Percentiles rank a stretch among this genome's conserved stretches.
phyloP scores from a whole-genome alignment of 371 early-diverging fungal genomes.

The Synchytrium microbalum region DNA sequence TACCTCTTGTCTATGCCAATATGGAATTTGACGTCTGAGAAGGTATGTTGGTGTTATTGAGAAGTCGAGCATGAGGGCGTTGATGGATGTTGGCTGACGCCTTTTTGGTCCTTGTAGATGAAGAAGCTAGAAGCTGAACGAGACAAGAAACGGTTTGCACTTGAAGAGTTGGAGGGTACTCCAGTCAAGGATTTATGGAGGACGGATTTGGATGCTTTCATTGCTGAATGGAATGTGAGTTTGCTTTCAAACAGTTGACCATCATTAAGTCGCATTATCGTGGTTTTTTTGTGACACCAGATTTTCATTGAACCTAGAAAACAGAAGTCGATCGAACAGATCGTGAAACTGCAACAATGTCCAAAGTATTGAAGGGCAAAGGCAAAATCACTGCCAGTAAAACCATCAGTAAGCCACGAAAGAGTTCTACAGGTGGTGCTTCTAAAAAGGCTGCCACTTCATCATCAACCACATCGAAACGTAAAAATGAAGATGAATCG shows the following conservation, averaged over 20 bases:
- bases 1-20: slow-evolving; percentile 95
- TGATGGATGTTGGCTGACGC: background rate
- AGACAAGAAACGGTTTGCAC: slow-evolving; percentile 58
- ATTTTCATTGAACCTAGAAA: no score
- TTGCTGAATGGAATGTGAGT: slow-evolving; percentile 62
- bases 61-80: no score
- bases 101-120: slow-evolving; percentile 33
- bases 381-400: no score
- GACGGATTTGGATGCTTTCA: slow-evolving; percentile 74
- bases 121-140: slow-evolving; percentile 71
- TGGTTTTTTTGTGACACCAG: no score
- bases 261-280: no score
- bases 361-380: no score
- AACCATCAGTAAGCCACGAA: background rate
- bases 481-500: no score
- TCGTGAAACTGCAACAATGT: no score
- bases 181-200: slow-evolving; percentile 85
- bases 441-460: no score
- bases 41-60: slow-evolving; percentile 38
- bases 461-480: no score
- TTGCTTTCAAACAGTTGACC: background rate
- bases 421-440: background rate
- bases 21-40: slow-evolving; percentile 85
- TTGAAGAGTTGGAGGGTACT: slow-evolving; percentile 58
- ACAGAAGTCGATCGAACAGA: no score